These are phyloP conservation scores for Penicillium sp. DNA, from an alignment of 2,329 filamentous ascomycete species.

Conservation along the genomic window DNA sequence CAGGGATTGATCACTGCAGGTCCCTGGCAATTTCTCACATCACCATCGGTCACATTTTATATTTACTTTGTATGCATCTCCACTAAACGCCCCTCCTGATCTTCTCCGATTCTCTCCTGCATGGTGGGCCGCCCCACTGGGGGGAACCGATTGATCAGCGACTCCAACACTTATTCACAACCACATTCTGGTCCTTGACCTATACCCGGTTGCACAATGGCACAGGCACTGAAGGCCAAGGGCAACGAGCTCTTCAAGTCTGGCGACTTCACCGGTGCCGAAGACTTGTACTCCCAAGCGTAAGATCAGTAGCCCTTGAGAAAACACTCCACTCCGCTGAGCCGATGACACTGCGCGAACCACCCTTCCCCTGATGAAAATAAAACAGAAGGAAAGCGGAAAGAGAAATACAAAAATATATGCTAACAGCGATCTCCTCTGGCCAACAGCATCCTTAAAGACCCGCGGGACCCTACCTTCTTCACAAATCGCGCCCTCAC, in stretches of 20 bases:
- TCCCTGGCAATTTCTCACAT: no score
- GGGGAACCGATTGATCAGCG: slow-evolving; percentile 21
- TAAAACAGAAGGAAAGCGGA: no score
- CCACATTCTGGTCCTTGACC: slow-evolving; percentile 1
- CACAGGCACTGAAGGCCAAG: slow-evolving; percentile 43
- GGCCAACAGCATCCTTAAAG: slow-evolving; percentile 65
- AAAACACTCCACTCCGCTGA: not conserved
- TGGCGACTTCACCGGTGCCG: slow-evolving; percentile 45
- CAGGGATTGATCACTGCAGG: no score
- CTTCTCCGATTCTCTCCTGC: slow-evolving; percentile 7
- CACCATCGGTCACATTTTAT: no score
- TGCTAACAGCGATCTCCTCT: not conserved
- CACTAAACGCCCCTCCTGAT: slow-evolving; percentile 3
- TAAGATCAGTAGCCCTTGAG: no score
- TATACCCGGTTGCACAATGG: slow-evolving; percentile 26
- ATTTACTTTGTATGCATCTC: not conserved
- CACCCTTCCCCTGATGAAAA: no score
- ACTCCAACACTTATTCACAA: slow-evolving; percentile 2
- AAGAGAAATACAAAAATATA: not conserved
- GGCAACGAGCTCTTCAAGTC: slow-evolving; percentile 48
- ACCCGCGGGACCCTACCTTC: slow-evolving; percentile 71
- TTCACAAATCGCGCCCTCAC: slow-evolving; percentile 90
- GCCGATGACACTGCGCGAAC: not conserved
- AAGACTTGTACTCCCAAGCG: slow-evolving; percentile 49
- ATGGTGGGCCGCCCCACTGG: slow-evolving; percentile 22